phyloP scores from a whole-genome alignment of 2,329 filamentous ascomycete species.

The Meredithiella fracta region DNA sequence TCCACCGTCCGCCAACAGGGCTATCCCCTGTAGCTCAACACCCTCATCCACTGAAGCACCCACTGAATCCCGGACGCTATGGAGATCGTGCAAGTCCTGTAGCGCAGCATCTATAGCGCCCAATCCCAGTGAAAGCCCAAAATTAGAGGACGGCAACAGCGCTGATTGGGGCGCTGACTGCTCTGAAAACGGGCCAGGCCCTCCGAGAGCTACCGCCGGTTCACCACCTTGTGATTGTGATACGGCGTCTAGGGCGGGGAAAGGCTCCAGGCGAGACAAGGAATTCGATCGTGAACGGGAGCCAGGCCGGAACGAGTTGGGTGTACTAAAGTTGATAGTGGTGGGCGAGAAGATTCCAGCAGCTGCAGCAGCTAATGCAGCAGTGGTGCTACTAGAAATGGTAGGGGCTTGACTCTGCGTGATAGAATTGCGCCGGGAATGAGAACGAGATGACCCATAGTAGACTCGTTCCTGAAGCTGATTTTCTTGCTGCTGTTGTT shows the following conservation, averaged over 20 bases:
- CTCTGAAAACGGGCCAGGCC: background rate
- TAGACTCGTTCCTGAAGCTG: background rate
- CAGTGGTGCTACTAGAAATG: background rate
- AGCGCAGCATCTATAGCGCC: background rate
- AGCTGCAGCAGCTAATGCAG: no score
- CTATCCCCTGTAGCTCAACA: background rate
- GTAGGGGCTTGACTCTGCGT: background rate
- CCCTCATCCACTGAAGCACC: background rate
- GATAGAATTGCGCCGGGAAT: conserved; percentile 13
- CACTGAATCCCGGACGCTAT: background rate
- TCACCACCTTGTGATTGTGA: background rate
- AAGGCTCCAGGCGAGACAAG: conserved; percentile 7
- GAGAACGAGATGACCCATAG: conserved; percentile 3
- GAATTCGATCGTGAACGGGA: conserved; percentile 9
- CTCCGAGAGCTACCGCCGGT: background rate
- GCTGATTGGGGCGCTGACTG: background rate
- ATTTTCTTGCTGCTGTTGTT: no score
- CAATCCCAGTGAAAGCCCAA: background rate
- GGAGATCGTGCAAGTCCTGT: background rate
- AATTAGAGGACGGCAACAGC: background rate
- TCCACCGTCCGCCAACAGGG: background rate
- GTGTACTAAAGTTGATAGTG: background rate
- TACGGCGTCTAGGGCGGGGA: conserved; percentile 5
- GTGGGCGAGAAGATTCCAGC: background rate
- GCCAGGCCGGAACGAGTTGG: background rate